Percentiles rank a stretch among this genome's conserved stretches.
Conservation (phyloP, 2,329 filamentous ascomycete genomes). For the Fusarium sp. region DNA sequence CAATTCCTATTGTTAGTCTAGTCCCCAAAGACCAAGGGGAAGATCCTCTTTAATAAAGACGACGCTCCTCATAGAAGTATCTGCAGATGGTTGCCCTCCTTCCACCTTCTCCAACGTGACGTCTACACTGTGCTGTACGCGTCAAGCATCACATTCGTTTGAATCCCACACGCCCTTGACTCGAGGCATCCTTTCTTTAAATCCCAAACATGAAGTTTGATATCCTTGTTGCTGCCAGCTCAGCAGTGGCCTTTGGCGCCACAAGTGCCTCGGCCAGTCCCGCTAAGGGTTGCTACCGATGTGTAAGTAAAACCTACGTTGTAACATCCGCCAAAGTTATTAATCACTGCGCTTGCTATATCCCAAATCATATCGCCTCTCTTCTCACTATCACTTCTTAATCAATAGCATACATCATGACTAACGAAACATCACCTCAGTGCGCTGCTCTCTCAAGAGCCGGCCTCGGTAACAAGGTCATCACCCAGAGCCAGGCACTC, state of each 20-base stretch:
- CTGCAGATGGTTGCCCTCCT: conserved; percentile 31
- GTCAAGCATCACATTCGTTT: conserved; percentile 5
- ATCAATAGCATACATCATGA: conserved; percentile 5
- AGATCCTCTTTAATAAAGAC: conserved; percentile 19
- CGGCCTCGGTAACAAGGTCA: conserved; percentile 46
- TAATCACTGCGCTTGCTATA: background rate
- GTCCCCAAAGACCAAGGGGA: background rate
- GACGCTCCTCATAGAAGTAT: conserved; percentile 8
- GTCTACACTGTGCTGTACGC: background rate
- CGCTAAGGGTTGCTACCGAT: conserved; percentile 2
- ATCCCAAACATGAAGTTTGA: conserved; percentile 29
- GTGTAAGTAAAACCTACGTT: conserved; percentile 24
- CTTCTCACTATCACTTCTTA: background rate
- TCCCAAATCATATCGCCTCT: background rate
- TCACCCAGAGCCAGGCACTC: conserved; percentile 43
- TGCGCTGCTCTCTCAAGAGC: conserved; percentile 43
- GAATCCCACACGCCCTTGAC: background rate
- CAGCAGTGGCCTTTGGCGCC: conserved; percentile 10
- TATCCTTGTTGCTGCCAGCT: conserved; percentile 19
- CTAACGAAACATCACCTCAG: conserved; percentile 33
- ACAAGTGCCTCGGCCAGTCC: conserved; percentile 4
- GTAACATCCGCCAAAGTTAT: background rate
- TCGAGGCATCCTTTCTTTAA: background rate
- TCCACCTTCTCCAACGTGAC: background rate
- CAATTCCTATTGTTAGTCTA: background rate